Evolutionary conservation across 108 stramenopile species (phyloP), one percentile per base, ranked within the genome.

Genomic region (Skeletonema grethae): DNA sequence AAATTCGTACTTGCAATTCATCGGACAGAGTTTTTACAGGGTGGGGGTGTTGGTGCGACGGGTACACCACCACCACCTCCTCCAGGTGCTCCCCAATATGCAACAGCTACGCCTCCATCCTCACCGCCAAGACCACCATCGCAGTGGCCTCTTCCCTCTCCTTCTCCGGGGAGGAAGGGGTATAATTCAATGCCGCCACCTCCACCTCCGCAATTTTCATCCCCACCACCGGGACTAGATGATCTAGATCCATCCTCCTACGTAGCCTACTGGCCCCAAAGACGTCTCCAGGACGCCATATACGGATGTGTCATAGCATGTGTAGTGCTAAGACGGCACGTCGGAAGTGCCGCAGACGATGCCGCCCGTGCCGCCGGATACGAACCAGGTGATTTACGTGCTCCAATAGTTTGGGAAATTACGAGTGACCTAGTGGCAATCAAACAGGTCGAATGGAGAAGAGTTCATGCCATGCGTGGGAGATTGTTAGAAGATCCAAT

Each of bases 371-470:
- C 90, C 1, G 91, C 91, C 7, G 90, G 91, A 45, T 81, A 88
- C 29, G 88, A 88, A 64, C 90, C 91, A 20, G 91, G 91, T 0
- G 77, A 85, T 62, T 86, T 88, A 0, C 63, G 67, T 32, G 91
- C 90, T 5, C 94, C 91, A 11, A 83, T 92, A 29, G 91, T 95
- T 18, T 95, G 94, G 94, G 91, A 95, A 86, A 92, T 90, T 31
- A 88, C 89, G 9, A 16, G 61, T 53, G 61, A 70, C 20, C 75
- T 71, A 53, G 96, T 92, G 24, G 96, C 96, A 6, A 91, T 97
- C n/a, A 97, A 97, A 82, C 91, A 92, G 84, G 80, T 97, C 7
- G 88, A 91, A 70, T 96, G 95, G 95, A 76, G 80, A 12, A 77
- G 83, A 29, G 90, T 96, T 4, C 89, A 92, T 68, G 87, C 78